Evolutionary conservation across 2,329 filamentous ascomycete species (phyloP), one percentile per base, ranked within the genome.

Genomic region (Zelopaecilomyces penicillatus): DNA sequence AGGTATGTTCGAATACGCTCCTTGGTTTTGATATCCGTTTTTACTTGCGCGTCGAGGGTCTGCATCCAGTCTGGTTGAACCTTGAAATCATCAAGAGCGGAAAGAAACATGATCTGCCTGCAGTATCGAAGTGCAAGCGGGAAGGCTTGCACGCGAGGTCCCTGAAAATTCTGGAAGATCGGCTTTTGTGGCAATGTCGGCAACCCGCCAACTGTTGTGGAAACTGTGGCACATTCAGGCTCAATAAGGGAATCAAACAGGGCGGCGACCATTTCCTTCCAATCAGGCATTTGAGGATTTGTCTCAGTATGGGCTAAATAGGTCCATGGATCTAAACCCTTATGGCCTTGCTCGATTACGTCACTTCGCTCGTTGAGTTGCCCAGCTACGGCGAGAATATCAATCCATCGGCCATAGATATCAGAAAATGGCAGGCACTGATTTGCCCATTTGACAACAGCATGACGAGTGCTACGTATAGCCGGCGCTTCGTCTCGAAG

Each of bases 381-480:
- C 9, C 82, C 82, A 11, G 78, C 80, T 6, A 93, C 70, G 6
- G 90, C 91, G 41, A 96, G 73, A 11, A 97, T 77, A 60, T 96
- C 81, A 39, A 96, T 85, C 87, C 88, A 96, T 40, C 93, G 79
- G 28, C 81, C 93, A 33, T 83, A 72, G 7, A 87, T 74, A 56
- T 95, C 88, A 19, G 74, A 74, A 54, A 88, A 96, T 1, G 84
- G 78, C 5, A 98, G 70, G 56, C 88, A 95, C 41, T 87, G 78
- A 59, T 97, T 97, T 8, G 88, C 87, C 73, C 91, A 96, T 46
- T 93, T 86, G 6, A 93, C 82, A 27, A 83, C 83, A 19, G 87
- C 83, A 64, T 90, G 93, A 6, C 87, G 80, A 31, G 85, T 85
- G 55, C 85, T 90, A 52, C 84, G 76, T n/a, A 82, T 69, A 11